These are phyloP conservation scores for Fraxinus ornus DNA, from an alignment of 305 asterid genomes.

Conservation along the genomic window DNA sequence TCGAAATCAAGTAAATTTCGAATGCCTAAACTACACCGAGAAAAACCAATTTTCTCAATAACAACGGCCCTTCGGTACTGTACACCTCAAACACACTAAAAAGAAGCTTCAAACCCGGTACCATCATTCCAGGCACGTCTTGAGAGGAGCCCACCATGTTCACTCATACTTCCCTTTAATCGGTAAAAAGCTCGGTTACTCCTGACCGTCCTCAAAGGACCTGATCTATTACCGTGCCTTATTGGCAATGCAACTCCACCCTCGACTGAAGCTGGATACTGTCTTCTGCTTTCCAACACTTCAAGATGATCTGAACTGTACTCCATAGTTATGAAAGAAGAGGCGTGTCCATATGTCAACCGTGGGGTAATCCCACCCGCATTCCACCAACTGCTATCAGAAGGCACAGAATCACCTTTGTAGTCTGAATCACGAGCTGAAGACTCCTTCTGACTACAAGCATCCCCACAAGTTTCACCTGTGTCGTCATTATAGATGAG, in stretches of 20 bases:
- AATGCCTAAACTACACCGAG: slow-evolving; percentile 44
- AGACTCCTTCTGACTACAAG: slow-evolving; percentile 67
- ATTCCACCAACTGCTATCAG: slow-evolving; percentile 98
- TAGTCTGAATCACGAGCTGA: slow-evolving; percentile 74
- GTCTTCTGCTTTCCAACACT: slow-evolving; percentile 66
- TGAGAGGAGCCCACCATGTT: slow-evolving; percentile 55
- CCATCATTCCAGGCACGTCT: slow-evolving; percentile 58
- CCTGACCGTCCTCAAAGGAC: slow-evolving; percentile 77
- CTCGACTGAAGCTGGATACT: slow-evolving; percentile 50
- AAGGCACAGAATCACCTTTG: slow-evolving; percentile 62
- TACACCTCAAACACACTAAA: slow-evolving; percentile 59
- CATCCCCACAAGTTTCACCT: slow-evolving; percentile 78
- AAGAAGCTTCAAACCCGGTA: slow-evolving; percentile 53
- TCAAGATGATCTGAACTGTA: slow-evolving; percentile 87
- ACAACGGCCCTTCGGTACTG: slow-evolving; percentile 52
- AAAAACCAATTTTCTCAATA: slow-evolving; percentile 36
- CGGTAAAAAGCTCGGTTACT: slow-evolving; percentile 67
- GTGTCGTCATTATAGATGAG: slow-evolving; percentile 74
- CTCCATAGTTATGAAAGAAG: slow-evolving; percentile 86
- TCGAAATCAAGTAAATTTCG: slow-evolving; percentile 27
- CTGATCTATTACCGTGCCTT: slow-evolving; percentile 81
- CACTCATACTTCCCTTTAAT: slow-evolving; percentile 84
- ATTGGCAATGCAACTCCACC: slow-evolving; percentile 49
- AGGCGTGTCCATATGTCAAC: slow-evolving; percentile 58
- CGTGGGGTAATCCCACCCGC: slow-evolving; percentile 69